Base-by-base conservation (phyloP, 1,139 yeast genomes). In the Magnusiomyces tetraspermus region DNA sequence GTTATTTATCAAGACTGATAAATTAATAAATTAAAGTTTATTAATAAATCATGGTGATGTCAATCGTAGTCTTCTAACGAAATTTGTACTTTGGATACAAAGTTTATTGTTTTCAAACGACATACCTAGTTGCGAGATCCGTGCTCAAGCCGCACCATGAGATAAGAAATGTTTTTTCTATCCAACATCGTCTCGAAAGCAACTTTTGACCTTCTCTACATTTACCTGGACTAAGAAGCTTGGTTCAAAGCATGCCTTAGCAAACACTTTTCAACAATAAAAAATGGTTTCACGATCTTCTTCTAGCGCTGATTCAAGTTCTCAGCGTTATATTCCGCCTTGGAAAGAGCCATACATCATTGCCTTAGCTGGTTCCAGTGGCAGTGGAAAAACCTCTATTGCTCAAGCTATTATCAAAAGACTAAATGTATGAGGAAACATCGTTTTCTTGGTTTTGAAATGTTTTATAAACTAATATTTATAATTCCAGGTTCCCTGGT, bases 301-400 rank as follows among this genome's bases (percentile, higher is more conserved):
- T 28, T 28, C 31, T 8, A 28, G 6, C 31, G 11, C 6, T 28
- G 17, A 36, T 6, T 17, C 8, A 36, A 6, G 15, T 13, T 19
- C 42, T 38, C 11, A 38, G 8, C 23, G 24, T 19, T 69, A 69
- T 55, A 60, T 65, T 17, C 97, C 97, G 2, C 97, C 97, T 24
- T 92, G 97, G 97, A 83, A 88, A 1, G 89, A 88, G 56, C 97
- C 97, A 0, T 92, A 89, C 64, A 82, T 92, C 50, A 90, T 92
- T 58, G 98, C 97, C 5, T 80, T 92, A 21, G 97, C 97, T 0
- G 98, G 98, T 1, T 82, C 85, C 53, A 85, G 95, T 23, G 98
- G 97, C 1, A 38, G 24, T 19, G 98, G 98, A 1, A 92, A 92
- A 66, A 92, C 98, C 0, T 85, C 96, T 31, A 86, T 92, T 26